Base-by-base conservation (phyloP, 257 asterid species). In the Haberlea rhodopensis region DNA sequence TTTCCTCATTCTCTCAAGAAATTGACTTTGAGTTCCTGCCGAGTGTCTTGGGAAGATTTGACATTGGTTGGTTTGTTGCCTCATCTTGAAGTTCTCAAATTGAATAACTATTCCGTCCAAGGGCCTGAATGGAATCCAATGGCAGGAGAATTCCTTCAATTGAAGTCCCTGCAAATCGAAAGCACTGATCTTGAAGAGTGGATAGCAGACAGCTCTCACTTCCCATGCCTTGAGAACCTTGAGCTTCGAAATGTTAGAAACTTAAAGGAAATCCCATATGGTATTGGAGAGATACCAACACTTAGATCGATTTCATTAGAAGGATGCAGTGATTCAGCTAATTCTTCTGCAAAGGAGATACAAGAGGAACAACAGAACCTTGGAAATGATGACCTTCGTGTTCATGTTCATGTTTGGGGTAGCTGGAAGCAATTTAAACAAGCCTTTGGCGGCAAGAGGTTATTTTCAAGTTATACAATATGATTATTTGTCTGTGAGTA, bases 1-100 rank as follows among this genome's bases (percentile, higher is more conserved):
- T 52, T 68, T 31, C 70, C 74, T 2, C 61, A n/a, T 1, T 68
- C 53, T 0, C 23, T 74, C 20, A 74, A 53, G 51, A 68, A 63
- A 51, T n/a, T 74, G 27, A 37, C 49, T 56, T 28, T 74, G 67
- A 9, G 5, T 0, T 3, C 10, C 3, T 68, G 74, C 23, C 2
- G 0, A 20, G 19, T 74, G 16, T 40, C 71, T 43, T 55, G 56
- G 37, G 31, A 19, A 22, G 58, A 43, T 45, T 62, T 68, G 67
- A 9, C 28, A 8, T n/a, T 28, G 8, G 28, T 73, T 22, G 60
- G 71, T 31, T 40, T 28, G 9, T 26, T 73, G 29, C 71, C 70
- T 6, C 51, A 57, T 31, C 74, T 73, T 55, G 59, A 68, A 73
- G 78, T 62, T 31, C 74, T 74, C 11, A 68, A 68, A 58, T 21